phyloP scores from a whole-genome alignment of 345 rosid species.

The Salix koriyanagi region DNA sequence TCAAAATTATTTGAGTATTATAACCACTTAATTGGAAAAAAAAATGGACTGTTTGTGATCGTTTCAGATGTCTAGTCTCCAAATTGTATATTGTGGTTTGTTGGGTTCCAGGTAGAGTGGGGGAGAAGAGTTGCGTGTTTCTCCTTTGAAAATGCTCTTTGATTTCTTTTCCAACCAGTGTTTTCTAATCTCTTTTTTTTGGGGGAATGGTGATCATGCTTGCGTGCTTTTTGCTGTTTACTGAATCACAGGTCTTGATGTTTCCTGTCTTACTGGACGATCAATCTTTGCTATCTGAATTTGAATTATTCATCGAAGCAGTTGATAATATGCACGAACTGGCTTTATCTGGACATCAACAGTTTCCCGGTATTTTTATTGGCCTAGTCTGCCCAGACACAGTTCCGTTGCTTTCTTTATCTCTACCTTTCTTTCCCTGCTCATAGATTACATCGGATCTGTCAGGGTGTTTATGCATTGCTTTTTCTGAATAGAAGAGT shows the following conservation, averaged over 20 bases:
- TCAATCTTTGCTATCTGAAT: conserved; percentile 63
- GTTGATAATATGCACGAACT: conserved; percentile 88
- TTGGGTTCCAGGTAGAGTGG: too few species aligned
- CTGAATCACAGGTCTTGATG: conserved; percentile 76
- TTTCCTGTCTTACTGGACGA: conserved; percentile 82
- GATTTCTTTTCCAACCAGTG: not conserved
- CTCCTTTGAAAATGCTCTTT: not conserved
- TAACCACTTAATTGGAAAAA: not conserved
- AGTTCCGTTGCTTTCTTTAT: not conserved
- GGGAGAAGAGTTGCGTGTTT: not conserved
- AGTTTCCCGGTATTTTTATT: conserved; percentile 72
- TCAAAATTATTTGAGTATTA: not conserved
- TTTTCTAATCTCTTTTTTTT: not conserved
- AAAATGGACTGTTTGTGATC: not conserved
- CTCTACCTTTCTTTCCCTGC: conserved; percentile 9
- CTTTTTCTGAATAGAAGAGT: conserved; percentile 90
- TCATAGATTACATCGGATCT: conserved; percentile 16
- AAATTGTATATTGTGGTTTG: too few species aligned
- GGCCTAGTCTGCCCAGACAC: not conserved
- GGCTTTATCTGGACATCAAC: conserved; percentile 84
- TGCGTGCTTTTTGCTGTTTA: conserved; percentile 1
- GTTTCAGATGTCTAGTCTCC: too few species aligned
- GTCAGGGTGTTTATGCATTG: conserved; percentile 84
- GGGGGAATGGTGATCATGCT: too few species aligned
- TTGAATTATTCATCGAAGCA: conserved; percentile 80